These are phyloP conservation scores for Globisporangium paroecandrum DNA, from an alignment of 352 stramenopile genomes.

Conservation along the genomic window DNA sequence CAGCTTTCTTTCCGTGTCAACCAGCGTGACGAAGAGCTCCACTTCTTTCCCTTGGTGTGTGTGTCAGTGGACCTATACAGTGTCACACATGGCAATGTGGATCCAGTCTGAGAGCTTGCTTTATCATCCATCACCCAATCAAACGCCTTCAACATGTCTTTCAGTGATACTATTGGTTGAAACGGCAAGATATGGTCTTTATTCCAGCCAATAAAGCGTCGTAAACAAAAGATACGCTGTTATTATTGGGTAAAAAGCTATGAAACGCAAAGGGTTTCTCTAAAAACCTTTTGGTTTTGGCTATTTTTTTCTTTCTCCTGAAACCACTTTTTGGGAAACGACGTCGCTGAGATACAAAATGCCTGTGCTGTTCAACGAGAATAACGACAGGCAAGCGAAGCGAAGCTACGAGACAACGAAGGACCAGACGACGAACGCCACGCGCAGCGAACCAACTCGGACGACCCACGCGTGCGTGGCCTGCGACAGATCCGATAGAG, in stretches of 20 bases:
- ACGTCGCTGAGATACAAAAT: conserved; percentile 1
- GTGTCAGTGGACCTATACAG: neutral
- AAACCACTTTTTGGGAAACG: conserved; percentile 10
- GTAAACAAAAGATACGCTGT: neutral
- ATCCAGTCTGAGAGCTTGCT: neutral
- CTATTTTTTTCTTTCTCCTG: neutral
- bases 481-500: neutral
- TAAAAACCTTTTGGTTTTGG: too few species aligned
- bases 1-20: conserved; percentile 7
- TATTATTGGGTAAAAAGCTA: neutral
- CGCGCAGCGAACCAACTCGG: neutral
- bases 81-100: neutral
- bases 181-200: neutral
- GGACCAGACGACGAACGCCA: neutral
- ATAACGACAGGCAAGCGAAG: neutral
- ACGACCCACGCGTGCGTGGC: neutral
- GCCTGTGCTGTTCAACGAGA: neutral
- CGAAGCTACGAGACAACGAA: neutral
- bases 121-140: neutral
- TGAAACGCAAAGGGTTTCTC: neutral
- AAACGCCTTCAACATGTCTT: conserved; percentile 3
- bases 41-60: neutral
- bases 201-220: neutral
- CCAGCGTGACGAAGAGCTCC: neutral
- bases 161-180: neutral